Conservation (phyloP, 768 basidiomycete genomes). For the Austroboletus festivus region DNA sequence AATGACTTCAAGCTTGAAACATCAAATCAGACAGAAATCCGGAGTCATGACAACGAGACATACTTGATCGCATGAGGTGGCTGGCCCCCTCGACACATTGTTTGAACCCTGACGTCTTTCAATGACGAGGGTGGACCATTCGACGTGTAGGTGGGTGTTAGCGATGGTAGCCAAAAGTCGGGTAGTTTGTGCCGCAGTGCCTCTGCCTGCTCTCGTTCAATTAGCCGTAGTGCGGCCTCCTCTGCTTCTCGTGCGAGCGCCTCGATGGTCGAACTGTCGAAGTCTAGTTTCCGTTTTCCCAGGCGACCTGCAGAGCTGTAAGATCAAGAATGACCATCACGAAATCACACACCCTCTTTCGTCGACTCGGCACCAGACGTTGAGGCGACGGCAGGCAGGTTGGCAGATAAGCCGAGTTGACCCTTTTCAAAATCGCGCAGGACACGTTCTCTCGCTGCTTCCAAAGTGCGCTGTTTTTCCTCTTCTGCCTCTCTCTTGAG, state of each 20-base stretch:
- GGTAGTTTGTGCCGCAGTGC: slow-evolving; percentile 85
- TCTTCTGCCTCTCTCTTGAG: slow-evolving; percentile 78
- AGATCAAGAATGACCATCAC: no score
- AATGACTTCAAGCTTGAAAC: slow-evolving; percentile 72
- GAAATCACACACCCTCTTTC: slow-evolving; percentile 39
- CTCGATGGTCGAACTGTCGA: slow-evolving; percentile 72
- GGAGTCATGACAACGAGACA: slow-evolving; percentile 27
- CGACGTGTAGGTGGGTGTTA: slow-evolving; percentile 79
- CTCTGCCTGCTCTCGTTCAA: slow-evolving; percentile 84
- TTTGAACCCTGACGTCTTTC: slow-evolving; percentile 80
- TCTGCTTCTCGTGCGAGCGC: slow-evolving; percentile 77
- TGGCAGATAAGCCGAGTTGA: slow-evolving; percentile 66
- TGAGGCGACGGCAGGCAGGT: slow-evolving; percentile 30
- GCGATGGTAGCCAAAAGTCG: slow-evolving; percentile 94
- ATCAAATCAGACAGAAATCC: slow-evolving; percentile 3
- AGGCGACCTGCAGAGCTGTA: slow-evolving; percentile 43
- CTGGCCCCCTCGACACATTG: slow-evolving; percentile 80
- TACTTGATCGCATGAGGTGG: slow-evolving; percentile 78
- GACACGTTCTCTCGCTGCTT: slow-evolving; percentile 84
- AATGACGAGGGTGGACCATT: slow-evolving; percentile 61
- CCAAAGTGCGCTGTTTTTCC: slow-evolving; percentile 64
- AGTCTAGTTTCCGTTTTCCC: slow-evolving; percentile 82
- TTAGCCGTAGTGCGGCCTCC: slow-evolving; percentile 77
- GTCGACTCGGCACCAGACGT: slow-evolving; percentile 36
- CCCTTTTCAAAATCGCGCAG: slow-evolving; percentile 86